These are phyloP conservation scores for Nissolia schottii DNA, from an alignment of 306 rosid species.

Conservation along the genomic window DNA sequence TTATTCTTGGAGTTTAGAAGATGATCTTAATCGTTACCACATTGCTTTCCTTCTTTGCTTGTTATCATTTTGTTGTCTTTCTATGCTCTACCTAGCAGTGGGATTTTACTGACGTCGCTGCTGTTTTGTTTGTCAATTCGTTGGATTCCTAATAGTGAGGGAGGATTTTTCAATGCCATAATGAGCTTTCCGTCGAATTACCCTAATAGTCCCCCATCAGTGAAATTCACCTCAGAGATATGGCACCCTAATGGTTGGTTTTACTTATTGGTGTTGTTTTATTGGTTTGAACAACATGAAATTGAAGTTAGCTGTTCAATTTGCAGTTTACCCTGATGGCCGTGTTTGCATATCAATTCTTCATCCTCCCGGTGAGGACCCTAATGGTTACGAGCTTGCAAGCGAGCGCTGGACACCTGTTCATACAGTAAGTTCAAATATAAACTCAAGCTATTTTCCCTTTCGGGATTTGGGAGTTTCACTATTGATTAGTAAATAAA, in stretches of 20 bases:
- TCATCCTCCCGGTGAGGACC: constrained; percentile 99
- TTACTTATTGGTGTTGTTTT: background rate
- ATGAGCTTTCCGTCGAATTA: constrained; percentile 93
- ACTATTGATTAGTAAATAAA: background rate
- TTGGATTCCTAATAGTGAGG: constrained; percentile 59
- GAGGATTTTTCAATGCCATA: constrained; percentile 94
- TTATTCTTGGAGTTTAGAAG: background rate
- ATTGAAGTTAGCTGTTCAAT: constrained; percentile 20
- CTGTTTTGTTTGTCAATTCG: constrained; percentile 7
- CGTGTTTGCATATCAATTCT: constrained; percentile 99
- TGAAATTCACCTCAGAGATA: constrained; percentile 79
- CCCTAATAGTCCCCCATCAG: constrained; percentile 94
- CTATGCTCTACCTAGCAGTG: background rate
- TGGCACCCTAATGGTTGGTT: constrained; percentile 97
- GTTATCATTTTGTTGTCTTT: background rate
- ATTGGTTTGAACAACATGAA: background rate
- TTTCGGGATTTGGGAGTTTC: background rate
- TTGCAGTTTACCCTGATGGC: constrained; percentile 91
- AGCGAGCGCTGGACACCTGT: constrained; percentile 99
- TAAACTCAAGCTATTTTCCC: background rate
- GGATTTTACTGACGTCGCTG: background rate
- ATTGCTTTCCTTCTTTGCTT: background rate
- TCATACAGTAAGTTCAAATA: constrained; percentile 62
- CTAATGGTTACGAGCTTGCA: constrained; percentile 97
- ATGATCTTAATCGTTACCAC: background rate